Conservation (phyloP, 768 basidiomycete species). For the Tricholoma bakamatsutake region DNA sequence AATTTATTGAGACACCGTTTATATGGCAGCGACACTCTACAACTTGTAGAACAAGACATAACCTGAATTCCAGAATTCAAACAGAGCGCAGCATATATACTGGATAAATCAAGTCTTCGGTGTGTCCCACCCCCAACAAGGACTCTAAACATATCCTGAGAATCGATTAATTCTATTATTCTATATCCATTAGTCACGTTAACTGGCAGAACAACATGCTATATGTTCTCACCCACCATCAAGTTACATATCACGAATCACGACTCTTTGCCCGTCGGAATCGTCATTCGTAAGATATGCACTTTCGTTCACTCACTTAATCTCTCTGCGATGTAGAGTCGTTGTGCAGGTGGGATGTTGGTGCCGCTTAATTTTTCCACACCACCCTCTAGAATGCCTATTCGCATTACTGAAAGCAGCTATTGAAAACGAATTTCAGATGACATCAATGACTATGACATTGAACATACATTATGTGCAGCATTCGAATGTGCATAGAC, state of each 20-base stretch:
- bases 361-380: slow-evolving; percentile 46
- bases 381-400: slow-evolving; percentile 61
- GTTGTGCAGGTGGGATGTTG: slow-evolving; percentile 40
- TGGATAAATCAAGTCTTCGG: neutral
- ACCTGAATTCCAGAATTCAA: neutral
- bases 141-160: neutral
- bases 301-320: neutral
- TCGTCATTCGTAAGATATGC: neutral
- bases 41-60: no score
- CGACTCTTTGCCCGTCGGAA: neutral
- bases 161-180: neutral
- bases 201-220: neutral
- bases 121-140: neutral
- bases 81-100: neutral
- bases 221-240: no score
- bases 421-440: slow-evolving; percentile 10
- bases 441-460: neutral
- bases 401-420: slow-evolving; percentile 76
- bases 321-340: slow-evolving; percentile 32
- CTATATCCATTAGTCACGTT: neutral
- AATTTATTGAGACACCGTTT: neutral
- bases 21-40: neutral
- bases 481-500: slow-evolving; percentile 80
- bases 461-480: slow-evolving; percentile 64
- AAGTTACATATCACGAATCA: neutral